Evolutionary conservation across 306 rosid genomes (phyloP), one percentile per base, ranked within the genome.

Genomic region (Rubus idaeus): DNA sequence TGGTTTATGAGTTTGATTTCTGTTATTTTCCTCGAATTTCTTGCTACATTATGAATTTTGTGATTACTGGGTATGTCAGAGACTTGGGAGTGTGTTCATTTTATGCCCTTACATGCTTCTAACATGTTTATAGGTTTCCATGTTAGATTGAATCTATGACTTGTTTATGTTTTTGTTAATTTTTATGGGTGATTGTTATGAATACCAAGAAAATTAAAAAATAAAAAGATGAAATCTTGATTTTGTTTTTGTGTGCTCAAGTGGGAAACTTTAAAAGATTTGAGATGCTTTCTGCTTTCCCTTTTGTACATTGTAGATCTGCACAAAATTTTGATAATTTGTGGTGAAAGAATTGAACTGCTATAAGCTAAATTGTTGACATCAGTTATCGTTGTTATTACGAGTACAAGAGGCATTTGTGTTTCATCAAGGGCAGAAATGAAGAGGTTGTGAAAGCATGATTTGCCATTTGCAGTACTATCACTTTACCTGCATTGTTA

Each of bases 121-220:
- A 0, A 26, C 30, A 26, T 26, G 12, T 16, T 12, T 61, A 0
- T 41, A 12, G 40, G 9, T 63, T 39, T 58, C 30, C 20, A 20
- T 7, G 39, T 72, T 23, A 0, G 42, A 5, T 67, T 65, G 47
- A 40, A 40, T 45, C 9, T 30, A 7, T 30, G 35, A 30, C 6
- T 35, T 21, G 51, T 40, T 9, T 56, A 35, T 53, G 40, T 0
- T 73, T 47, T 65, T 20, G 30, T 10, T 30, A 61, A 18, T n/a
- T 56, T 30, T 58, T 14, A 68, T 60, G 70, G 61, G 71, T 74
- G 64, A 26, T 69, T 30, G 26, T 37, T 45, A 55, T 63, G 80
- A 81, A 60, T 68, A 45, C 18, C 61, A 4, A 47, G 55, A 68
- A 68, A 26, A 49, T 0, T 17, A 41, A 69, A 39, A 41, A 7